Conservation (phyloP, 331 rosid species). For the Quercus lobata region DNA sequence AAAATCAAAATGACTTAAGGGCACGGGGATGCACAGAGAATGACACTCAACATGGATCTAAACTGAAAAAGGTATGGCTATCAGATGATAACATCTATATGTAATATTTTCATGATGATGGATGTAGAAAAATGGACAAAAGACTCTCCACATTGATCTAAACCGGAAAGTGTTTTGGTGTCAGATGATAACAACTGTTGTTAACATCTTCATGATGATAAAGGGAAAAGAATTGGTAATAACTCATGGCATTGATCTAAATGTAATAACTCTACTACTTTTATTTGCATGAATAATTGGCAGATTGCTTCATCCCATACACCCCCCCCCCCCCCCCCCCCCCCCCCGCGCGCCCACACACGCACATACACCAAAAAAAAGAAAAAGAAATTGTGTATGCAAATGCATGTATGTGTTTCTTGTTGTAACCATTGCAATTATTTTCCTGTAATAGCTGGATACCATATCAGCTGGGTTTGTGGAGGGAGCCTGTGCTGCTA, state of each 20-base stretch:
- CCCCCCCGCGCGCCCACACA: too few relatives aligned
- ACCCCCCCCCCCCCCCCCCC: too few relatives aligned
- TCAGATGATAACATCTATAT: background rate
- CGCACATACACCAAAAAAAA: background rate
- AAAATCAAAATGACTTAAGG: constrained; percentile 17
- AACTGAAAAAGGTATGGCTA: constrained; percentile 28
- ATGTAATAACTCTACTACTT: too few relatives aligned
- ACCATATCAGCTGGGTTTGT: constrained; percentile 4
- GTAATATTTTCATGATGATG: background rate
- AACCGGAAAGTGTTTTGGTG: background rate
- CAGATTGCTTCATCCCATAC: too few relatives aligned
- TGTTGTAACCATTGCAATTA: background rate
- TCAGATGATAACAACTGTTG: background rate
- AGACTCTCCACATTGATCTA: background rate
- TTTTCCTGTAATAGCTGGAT: constrained; percentile 18
- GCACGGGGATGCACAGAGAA: constrained; percentile 13
- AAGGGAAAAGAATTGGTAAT: background rate
- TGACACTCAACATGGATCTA: constrained; percentile 13
- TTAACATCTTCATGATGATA: too few relatives aligned
- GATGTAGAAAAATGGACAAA: background rate
- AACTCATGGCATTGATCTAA: background rate
- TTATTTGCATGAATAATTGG: too few relatives aligned
- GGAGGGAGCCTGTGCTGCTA: constrained; percentile 12
- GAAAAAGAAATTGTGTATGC: background rate
- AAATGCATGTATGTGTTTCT: background rate